phyloP scores from a whole-genome alignment of 306 rosid species.

The Citrullus amarus region DNA sequence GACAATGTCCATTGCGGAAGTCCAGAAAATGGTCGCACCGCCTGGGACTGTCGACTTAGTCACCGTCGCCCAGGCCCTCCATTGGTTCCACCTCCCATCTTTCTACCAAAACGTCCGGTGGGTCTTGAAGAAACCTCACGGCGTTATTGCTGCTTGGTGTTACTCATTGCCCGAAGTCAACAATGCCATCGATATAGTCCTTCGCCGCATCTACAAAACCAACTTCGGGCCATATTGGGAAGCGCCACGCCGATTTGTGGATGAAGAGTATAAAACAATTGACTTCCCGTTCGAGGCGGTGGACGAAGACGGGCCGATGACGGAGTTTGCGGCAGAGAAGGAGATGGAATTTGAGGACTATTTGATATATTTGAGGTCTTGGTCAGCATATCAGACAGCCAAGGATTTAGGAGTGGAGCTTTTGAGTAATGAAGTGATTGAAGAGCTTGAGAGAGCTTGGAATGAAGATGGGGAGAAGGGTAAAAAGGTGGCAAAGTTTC shows the following conservation, averaged over 20 bases:
- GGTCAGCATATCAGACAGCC: conserved; percentile 74
- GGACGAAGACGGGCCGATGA: conserved; percentile 22
- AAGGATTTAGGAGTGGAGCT: conserved; percentile 63
- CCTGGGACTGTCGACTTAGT: conserved; percentile 49
- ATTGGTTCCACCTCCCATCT: conserved; percentile 53
- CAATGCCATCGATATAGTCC: conserved; percentile 19
- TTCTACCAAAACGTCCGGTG: conserved; percentile 48
- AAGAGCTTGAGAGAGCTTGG: conserved; percentile 52
- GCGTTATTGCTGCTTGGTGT: conserved; percentile 68
- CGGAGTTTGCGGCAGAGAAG: conserved; percentile 38
- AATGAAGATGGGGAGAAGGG: conserved; percentile 20
- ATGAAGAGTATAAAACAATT: conserved; percentile 31
- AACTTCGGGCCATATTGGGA: conserved; percentile 44
- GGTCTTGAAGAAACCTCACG: conserved; percentile 60
- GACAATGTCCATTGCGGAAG: conserved; percentile 32
- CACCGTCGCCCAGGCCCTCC: conserved; percentile 62
- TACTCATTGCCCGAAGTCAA: conserved; percentile 42
- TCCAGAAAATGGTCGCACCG: conserved; percentile 33
- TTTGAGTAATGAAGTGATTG: conserved; percentile 25
- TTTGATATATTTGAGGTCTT: conserved; percentile 39
- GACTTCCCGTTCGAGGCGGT: conserved; percentile 67
- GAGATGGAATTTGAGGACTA: conserved; percentile 37
- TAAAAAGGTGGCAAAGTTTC: conserved; percentile 35
- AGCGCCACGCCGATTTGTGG: conserved; percentile 29
- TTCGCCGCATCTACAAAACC: conserved; percentile 5